Conservation (phyloP, 176 grass and related monocot species). For the Melocanna baccifera region DNA sequence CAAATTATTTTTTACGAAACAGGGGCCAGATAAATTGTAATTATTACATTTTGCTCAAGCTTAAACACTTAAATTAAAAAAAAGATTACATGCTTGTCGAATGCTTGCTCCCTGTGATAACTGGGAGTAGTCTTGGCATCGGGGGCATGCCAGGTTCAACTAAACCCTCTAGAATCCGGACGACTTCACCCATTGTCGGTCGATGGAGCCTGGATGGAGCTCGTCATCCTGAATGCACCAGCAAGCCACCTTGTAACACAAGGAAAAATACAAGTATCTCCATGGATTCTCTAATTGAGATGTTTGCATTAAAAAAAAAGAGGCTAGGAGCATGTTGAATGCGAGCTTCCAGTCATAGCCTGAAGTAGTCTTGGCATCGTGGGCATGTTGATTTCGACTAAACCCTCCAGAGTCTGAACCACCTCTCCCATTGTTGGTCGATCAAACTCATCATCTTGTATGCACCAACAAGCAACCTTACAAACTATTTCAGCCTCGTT, state of each 20-base stretch:
- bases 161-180: constrained; percentile 37
- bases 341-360: neutral
- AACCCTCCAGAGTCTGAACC: constrained; percentile 30
- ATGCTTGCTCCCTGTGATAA: neutral
- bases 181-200: constrained; percentile 43
- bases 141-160: constrained; percentile 32
- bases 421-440: constrained; percentile 47
- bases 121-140: constrained; percentile 37
- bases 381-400: constrained; percentile 22
- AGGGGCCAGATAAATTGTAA: neutral
- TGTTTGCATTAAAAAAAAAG: neutral
- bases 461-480: constrained; percentile 49
- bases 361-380: constrained; percentile 28
- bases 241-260: constrained; percentile 32
- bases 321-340: neutral
- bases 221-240: constrained; percentile 56
- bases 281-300: neutral
- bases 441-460: constrained; percentile 32
- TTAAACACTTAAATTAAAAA: neutral
- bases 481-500: constrained; percentile 13
- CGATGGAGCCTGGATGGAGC: neutral
- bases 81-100: neutral
- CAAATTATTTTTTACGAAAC: neutral
- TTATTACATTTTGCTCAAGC: neutral
- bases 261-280: neutral